Percentiles rank a stretch among this genome's conserved stretches.
Conservation (phyloP, 345 rosid species). For the Pseudoturritis turrita region DNA sequence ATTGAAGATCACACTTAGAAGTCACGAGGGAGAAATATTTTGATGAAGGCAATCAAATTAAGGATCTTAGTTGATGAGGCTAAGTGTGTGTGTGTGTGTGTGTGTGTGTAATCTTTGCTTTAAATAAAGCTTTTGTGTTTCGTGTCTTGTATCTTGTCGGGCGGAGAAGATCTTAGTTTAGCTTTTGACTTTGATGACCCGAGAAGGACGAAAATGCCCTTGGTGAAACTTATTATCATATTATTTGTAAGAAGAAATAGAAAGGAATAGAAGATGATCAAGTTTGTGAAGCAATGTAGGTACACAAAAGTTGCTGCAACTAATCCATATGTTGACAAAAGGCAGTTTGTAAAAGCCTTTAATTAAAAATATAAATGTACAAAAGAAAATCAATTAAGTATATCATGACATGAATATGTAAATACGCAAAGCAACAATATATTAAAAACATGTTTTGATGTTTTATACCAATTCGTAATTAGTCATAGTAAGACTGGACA, state of each 20-base stretch:
- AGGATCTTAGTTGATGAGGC: conserved; percentile 12
- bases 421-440: not conserved
- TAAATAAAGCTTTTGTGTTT: conserved; percentile 18
- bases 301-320: conserved; percentile 37
- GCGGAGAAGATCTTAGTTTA: conserved; percentile 27
- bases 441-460: too few relatives aligned
- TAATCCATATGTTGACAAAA: conserved; percentile 39
- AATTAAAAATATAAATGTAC: not conserved
- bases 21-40: not conserved
- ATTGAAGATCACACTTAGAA: conserved; percentile 14
- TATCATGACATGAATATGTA: not conserved
- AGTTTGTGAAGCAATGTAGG: conserved; percentile 34
- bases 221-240: conserved; percentile 12
- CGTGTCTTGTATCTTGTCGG: conserved; percentile 26
- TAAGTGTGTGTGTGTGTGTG: not conserved
- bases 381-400: not conserved
- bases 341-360: not conserved
- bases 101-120: conserved; percentile 12
- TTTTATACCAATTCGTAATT: too few relatives aligned
- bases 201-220: conserved; percentile 9
- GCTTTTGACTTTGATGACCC: conserved; percentile 21
- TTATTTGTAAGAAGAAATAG: not conserved
- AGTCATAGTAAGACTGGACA: too few relatives aligned
- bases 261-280: conserved; percentile 25
- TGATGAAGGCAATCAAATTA: conserved; percentile 1